Conservation (phyloP, 1,284 basidiomycete species). For the Ustilago hordei region DNA sequence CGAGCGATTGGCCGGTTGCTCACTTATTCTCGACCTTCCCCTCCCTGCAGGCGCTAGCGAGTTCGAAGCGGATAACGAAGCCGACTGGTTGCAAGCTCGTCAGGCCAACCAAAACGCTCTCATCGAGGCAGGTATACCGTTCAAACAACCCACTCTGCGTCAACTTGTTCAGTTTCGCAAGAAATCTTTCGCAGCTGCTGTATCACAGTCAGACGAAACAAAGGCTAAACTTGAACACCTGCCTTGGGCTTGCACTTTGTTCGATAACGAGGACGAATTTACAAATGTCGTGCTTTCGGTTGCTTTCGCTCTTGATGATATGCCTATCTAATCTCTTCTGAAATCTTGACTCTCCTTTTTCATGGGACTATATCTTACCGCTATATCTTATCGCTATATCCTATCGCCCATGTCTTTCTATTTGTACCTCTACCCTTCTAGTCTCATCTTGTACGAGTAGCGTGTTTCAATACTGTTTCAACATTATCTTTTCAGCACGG, state of each 20-base stretch:
- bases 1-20: conserved; percentile 44
- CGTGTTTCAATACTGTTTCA: neutral
- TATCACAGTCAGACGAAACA: conserved; percentile 8
- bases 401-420: conserved; percentile 9
- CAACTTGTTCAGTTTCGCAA: conserved; percentile 50
- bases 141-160: conserved; percentile 34
- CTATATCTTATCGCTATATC: conserved; percentile 4
- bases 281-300: conserved; percentile 59
- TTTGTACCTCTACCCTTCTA: neutral
- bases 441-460: neutral
- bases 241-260: conserved; percentile 31
- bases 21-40: conserved; percentile 55
- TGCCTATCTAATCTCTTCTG: conserved; percentile 15
- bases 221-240: conserved; percentile 35
- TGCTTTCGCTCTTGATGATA: conserved; percentile 58
- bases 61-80: conserved; percentile 58
- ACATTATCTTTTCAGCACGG: neutral
- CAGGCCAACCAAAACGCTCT: conserved; percentile 28
- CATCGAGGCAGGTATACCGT: conserved; percentile 31
- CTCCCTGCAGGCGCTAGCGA: conserved; percentile 56
- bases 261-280: conserved; percentile 60
- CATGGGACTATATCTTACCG: conserved; percentile 23
- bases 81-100: conserved; percentile 46
- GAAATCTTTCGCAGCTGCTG: conserved; percentile 8
- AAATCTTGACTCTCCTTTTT: neutral